A percentile compares a stretch with the other conserved stretches of the same genome.
phyloP scores from a whole-genome alignment of 2,329 filamentous ascomycete genomes.

The Fusarium compactum region DNA sequence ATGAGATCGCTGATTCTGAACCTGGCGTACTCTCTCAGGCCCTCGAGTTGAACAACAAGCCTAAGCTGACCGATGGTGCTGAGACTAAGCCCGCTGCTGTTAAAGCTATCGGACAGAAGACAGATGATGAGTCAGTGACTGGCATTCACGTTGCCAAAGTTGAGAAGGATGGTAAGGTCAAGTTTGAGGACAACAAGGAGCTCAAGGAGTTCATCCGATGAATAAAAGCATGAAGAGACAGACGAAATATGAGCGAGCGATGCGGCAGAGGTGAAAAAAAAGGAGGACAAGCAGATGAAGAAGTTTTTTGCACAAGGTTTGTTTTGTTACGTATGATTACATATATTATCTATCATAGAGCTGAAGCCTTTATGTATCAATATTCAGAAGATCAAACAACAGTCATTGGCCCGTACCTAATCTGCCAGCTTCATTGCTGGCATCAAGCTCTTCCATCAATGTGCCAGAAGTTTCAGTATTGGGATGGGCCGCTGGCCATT shows the following conservation, averaged over 20 bases:
- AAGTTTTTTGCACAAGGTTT: slow-evolving; percentile 6
- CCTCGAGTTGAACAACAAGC: slow-evolving; percentile 60
- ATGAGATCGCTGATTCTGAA: slow-evolving; percentile 88
- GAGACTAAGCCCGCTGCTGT: slow-evolving; percentile 43
- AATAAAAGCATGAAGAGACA: slow-evolving; percentile 9
- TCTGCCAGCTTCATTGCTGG: neutral
- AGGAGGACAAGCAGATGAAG: slow-evolving; percentile 6
- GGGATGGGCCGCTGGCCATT: too few relatives aligned
- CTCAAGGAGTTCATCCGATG: slow-evolving; percentile 67
- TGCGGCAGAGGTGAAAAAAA: slow-evolving; percentile 18
- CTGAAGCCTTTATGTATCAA: slow-evolving; percentile 31
- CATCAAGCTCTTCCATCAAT: neutral
- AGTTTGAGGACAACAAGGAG: slow-evolving; percentile 70
- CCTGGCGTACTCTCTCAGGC: slow-evolving; percentile 76
- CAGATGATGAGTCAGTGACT: slow-evolving; percentile 54
- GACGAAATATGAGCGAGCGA: slow-evolving; percentile 8
- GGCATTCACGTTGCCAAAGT: slow-evolving; percentile 69
- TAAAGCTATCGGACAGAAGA: slow-evolving; percentile 39
- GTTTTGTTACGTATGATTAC: slow-evolving; percentile 33
- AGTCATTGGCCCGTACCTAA: neutral
- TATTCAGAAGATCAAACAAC: slow-evolving; percentile 5
- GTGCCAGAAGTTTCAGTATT: too few relatives aligned
- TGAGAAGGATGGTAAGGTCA: slow-evolving; percentile 73
- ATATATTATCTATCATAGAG: slow-evolving; percentile 32
- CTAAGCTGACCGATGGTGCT: slow-evolving; percentile 41